Percentiles rank a stretch among this genome's conserved stretches.
phyloP scores from a whole-genome alignment of 495 filamentous ascomycete genomes.

The Neurospora sp. region DNA sequence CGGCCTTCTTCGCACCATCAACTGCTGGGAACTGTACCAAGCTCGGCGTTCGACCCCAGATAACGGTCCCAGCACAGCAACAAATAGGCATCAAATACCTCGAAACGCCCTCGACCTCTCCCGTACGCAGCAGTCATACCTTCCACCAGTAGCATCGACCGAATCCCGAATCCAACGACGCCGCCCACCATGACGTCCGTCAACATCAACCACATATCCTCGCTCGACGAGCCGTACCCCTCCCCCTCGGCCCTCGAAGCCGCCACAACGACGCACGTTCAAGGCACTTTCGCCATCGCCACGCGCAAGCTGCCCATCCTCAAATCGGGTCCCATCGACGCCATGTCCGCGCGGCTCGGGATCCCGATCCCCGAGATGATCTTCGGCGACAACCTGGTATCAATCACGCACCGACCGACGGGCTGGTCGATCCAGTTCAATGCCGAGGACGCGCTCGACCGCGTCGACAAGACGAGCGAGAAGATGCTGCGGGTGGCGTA shows the following conservation, averaged over 20 bases:
- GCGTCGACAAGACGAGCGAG: constrained; percentile 85
- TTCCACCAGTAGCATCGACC: not conserved
- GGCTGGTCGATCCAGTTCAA: constrained; percentile 74
- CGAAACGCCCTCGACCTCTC: not conserved
- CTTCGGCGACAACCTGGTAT: constrained; percentile 84
- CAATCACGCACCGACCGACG: constrained; percentile 54
- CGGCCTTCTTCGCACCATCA: not conserved
- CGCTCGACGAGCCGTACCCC: constrained; percentile 23
- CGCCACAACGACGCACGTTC: constrained; percentile 36
- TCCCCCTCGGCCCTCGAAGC: constrained; percentile 13
- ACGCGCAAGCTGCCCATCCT: constrained; percentile 86
- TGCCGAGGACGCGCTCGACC: constrained; percentile 75
- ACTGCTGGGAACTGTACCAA: not conserved
- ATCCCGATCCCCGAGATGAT: constrained; percentile 98
- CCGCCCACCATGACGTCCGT: not conserved
- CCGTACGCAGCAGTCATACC: not conserved
- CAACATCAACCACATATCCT: constrained; percentile 21
- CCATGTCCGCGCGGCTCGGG: constrained; percentile 63
- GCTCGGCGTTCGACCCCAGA: not conserved
- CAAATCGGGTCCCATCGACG: constrained; percentile 81
- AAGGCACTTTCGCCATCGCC: constrained; percentile 58
- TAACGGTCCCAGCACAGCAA: not conserved
- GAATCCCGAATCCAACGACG: not conserved
- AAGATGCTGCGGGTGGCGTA: constrained; percentile 87
- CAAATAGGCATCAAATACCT: not conserved